Evolutionary conservation across 2,329 filamentous ascomycete species (phyloP).

Genomic region (Coleophoma eucalyptorum): DNA sequence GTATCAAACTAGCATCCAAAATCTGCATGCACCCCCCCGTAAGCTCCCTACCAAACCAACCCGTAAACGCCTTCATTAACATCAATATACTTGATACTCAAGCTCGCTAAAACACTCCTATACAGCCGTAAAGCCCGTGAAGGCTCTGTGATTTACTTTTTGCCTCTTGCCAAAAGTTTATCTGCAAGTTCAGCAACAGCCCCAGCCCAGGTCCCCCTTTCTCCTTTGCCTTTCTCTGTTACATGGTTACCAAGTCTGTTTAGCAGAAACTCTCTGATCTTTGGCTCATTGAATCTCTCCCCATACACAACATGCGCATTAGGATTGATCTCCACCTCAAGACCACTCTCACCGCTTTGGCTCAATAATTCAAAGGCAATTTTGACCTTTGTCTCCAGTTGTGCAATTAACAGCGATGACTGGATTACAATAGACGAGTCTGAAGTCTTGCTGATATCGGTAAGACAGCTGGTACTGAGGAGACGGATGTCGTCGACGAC

Average conservation of each 20-base stretch:
- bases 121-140: background rate
- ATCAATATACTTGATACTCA: too few species aligned
- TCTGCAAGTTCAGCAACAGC: conserved; percentile 51
- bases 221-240: conserved; percentile 28
- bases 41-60: too few species aligned
- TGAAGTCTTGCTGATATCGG: conserved; percentile 56
- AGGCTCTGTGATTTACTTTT: conserved; percentile 33
- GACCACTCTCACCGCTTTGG: conserved; percentile 38
- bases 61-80: too few species aligned
- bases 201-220: conserved; percentile 46
- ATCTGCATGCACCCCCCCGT: too few species aligned
- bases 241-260: conserved; percentile 41
- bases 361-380: conserved; percentile 53
- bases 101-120: background rate
- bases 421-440: conserved; percentile 63
- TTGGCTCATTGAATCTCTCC: conserved; percentile 70
- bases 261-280: conserved; percentile 68
- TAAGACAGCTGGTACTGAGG: conserved; percentile 62
- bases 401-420: conserved; percentile 57
- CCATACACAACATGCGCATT: conserved; percentile 69
- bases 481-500: conserved; percentile 58
- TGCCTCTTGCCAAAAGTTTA: conserved; percentile 51
- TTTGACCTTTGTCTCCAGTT: conserved; percentile 66
- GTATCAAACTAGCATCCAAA: too few species aligned
- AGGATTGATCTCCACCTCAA: conserved; percentile 50